These are phyloP conservation scores for Colletotrichum spaethianum DNA, from an alignment of 2,329 filamentous ascomycete genomes.

Conservation along the genomic window DNA sequence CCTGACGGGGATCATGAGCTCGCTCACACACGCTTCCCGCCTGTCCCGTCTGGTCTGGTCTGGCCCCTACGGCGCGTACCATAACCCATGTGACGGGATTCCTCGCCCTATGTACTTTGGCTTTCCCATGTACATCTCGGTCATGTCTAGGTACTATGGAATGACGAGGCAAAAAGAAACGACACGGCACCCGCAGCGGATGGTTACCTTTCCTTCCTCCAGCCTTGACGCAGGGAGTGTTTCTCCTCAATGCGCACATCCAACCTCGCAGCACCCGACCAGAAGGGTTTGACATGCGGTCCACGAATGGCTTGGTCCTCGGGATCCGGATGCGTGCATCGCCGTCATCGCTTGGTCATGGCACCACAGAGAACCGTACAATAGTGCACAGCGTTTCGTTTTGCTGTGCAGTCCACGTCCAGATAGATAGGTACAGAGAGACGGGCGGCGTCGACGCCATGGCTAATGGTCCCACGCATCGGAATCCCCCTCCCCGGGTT, in stretches of 20 bases:
- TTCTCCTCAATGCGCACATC: slow-evolving; percentile 5
- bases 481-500: slow-evolving; percentile 19
- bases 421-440: neutral
- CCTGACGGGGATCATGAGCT: neutral
- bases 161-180: slow-evolving; percentile 8
- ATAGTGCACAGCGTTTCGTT: neutral
- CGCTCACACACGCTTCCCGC: neutral
- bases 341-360: slow-evolving; percentile 7
- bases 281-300: neutral
- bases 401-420: neutral
- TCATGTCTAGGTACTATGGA: neutral
- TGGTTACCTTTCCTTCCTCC: neutral
- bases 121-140: slow-evolving; percentile 7
- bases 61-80: too few species aligned
- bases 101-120: neutral
- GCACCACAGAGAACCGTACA: neutral
- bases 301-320: neutral
- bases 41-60: neutral
- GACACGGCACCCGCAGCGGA: slow-evolving; percentile 3
- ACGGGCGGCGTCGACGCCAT: neutral
- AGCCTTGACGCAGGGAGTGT: slow-evolving; percentile 37
- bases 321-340: neutral
- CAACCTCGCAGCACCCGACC: slow-evolving; percentile 13
- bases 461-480: slow-evolving; percentile 9
- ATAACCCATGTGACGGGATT: slow-evolving; percentile 2